Base-by-base conservation (phyloP, 139 green algal species). In the Haematococcus lacustris region DNA sequence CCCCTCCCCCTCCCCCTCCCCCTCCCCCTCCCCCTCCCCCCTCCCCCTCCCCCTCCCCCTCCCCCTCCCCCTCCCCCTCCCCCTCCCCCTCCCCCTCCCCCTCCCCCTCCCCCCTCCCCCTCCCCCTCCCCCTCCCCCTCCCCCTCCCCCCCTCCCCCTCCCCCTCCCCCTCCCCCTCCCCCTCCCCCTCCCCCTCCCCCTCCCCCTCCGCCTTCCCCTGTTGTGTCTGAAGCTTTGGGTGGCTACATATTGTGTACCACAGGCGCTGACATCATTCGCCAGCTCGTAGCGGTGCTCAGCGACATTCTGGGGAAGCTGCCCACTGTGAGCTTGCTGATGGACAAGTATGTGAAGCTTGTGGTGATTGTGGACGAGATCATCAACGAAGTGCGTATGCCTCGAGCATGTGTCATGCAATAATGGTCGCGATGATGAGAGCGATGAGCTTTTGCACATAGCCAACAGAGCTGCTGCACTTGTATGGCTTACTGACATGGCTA, bases 261-360 rank as follows among this genome's bases (percentile, higher is more conserved):
- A 92, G 87, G 87, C 28, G 73, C 76, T 38, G 80, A 85, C 32
- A 72, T 87, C 3, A 63, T 93, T 38, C 80, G 78, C 26, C 64
- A 71, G 0, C 63, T 93, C n/a, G 82, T 92, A 28, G 65, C 63
- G 1, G 62, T 70, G 0, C 82, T 90, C 30, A 76, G 73, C 26
- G 86, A 91, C 34, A 51, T 86, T 23, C 68, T 90, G 38, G 73
- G 71, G 3, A 78, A 76, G 35, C 57, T 66, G 21, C 75, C 73
- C 3, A 77, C 77, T 0, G 75, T 82, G 33, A 63, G 64, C 1
- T 37, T 90, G 9, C 51, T 90, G n/a, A 64, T 90, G 23, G 80
- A 84, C 3, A 87, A 81, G 66, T 88, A 88, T 67, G 66, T 68
- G 0, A 76, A 78, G 35, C 60, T 87, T 23, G 62, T 39, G 5